Percentiles rank a stretch among this genome's conserved stretches.
Evolutionary conservation across 768 basidiomycete species (phyloP).

Genomic region (Suillus weaverae): DNA sequence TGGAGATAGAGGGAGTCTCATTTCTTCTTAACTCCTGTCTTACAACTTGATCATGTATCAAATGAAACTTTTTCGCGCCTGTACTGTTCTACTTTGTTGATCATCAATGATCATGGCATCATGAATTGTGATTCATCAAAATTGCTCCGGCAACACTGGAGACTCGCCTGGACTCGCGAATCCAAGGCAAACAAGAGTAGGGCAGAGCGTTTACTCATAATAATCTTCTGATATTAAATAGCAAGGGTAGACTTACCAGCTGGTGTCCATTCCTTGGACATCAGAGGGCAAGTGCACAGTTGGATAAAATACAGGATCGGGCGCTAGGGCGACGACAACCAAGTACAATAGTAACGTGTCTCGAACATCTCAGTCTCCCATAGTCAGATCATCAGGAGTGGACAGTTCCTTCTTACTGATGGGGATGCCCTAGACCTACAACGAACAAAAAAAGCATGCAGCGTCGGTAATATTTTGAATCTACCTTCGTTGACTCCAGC

Average conservation of each 20-base stretch:
- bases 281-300: constrained; percentile 1
- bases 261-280: neutral
- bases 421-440: neutral
- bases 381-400: neutral
- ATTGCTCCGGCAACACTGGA: neutral
- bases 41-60: neutral
- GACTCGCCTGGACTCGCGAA: neutral
- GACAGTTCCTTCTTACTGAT: neutral
- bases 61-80: neutral
- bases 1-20: neutral
- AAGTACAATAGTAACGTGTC: neutral
- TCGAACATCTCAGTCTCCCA: neutral
- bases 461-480: neutral
- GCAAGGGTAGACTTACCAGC: neutral
- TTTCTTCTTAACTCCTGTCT: neutral
- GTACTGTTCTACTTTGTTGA: neutral
- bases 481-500: neutral
- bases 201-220: neutral
- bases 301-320: neutral
- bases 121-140: neutral
- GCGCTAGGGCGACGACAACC: neutral
- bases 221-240: neutral
- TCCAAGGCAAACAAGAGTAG: neutral
- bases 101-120: neutral
- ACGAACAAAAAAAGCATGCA: neutral